A percentile compares a stretch with the other conserved stretches of the same genome.
Evolutionary conservation across 805 yeast genomes (phyloP).

Genomic region (Lipomyces spencermartinsiae): DNA sequence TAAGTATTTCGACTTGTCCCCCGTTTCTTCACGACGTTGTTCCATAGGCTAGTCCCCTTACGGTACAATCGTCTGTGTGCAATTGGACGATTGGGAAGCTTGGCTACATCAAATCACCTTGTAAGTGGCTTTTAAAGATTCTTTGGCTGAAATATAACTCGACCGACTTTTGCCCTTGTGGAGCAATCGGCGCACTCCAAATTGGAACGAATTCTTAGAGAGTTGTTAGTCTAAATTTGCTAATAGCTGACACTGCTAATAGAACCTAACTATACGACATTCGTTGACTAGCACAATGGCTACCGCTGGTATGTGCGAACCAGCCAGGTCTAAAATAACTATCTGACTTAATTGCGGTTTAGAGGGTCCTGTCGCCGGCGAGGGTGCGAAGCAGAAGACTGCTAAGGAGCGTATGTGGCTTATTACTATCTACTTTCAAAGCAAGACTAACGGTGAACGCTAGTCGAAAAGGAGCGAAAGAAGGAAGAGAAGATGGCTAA

Average conservation of each 20-base stretch:
- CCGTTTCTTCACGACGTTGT: slow-evolving; percentile 23
- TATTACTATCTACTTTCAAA: no score
- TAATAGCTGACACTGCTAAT: background rate
- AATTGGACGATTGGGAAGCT: slow-evolving; percentile 4
- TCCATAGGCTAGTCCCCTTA: background rate
- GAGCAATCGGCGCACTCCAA: background rate
- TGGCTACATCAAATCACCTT: slow-evolving; percentile 1
- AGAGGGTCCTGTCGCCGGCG: slow-evolving; percentile 6
- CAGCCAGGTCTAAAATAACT: background rate
- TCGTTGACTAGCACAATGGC: slow-evolving; percentile 25
- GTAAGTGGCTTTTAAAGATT: background rate
- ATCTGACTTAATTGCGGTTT: background rate
- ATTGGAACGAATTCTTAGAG: background rate
- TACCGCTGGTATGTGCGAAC: background rate
- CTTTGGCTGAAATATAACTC: no score
- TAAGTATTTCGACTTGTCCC: background rate
- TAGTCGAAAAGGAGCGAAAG: slow-evolving; percentile 80
- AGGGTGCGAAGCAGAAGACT: slow-evolving; percentile 39
- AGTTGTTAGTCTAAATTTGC: background rate
- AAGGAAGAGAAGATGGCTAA: slow-evolving; percentile 91
- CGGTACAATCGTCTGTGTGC: slow-evolving; percentile 18
- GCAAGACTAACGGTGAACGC: background rate
- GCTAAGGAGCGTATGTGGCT: slow-evolving; percentile 39
- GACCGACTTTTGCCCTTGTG: no score
- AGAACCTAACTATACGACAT: slow-evolving; percentile 1